These are phyloP conservation scores for Pestalotiopsis sp. DNA, from an alignment of 2,329 filamentous ascomycete species.

Conservation along the genomic window DNA sequence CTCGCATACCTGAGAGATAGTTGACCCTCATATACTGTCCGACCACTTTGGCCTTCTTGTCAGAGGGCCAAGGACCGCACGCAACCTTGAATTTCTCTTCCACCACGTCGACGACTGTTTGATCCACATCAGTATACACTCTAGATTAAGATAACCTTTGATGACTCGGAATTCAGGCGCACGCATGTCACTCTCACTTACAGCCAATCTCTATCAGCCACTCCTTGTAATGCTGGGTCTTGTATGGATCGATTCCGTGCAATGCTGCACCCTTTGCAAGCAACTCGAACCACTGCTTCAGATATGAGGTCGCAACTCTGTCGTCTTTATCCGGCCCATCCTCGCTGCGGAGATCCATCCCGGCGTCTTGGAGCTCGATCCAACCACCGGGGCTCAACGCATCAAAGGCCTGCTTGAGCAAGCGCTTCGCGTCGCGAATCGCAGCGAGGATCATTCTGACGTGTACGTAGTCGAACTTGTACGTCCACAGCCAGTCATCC, in stretches of 20 bases:
- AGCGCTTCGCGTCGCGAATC: slow-evolving; percentile 1
- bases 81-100: slow-evolving; percentile 12
- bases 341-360: slow-evolving; percentile 8
- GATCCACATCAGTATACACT: not conserved
- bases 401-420: slow-evolving; percentile 3
- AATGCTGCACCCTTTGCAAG: slow-evolving; percentile 1
- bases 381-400: slow-evolving; percentile 6
- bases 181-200: not conserved
- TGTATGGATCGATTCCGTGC: slow-evolving; percentile 9
- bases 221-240: slow-evolving; percentile 2
- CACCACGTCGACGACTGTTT: slow-evolving; percentile 6
- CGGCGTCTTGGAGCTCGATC: slow-evolving; percentile 12
- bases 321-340: not conserved
- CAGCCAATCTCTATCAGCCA: slow-evolving; percentile 10
- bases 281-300: slow-evolving; percentile 6
- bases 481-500: slow-evolving; percentile 7
- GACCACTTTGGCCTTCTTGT: not conserved
- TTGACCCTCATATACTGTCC: slow-evolving; percentile 9
- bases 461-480: slow-evolving; percentile 12
- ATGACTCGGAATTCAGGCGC: not conserved
- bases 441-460: slow-evolving; percentile 9
- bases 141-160: not conserved
- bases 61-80: slow-evolving; percentile 8
- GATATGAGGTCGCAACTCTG: not conserved
- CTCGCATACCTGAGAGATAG: slow-evolving; percentile 9